Evolutionary conservation across 805 yeast genomes (phyloP).

Genomic region (Pichia heedii): DNA sequence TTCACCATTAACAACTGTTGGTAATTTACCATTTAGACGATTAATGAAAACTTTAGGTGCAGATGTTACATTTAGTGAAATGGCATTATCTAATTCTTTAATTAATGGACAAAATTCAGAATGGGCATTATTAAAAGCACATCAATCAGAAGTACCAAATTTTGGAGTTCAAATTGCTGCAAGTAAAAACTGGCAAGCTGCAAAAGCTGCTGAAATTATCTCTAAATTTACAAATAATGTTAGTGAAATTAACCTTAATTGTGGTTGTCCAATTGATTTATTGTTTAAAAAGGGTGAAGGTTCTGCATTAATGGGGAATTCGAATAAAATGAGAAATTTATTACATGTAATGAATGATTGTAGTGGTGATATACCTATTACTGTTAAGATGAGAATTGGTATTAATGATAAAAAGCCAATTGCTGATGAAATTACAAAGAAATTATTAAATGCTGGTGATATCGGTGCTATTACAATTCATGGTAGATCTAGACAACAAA

Average conservation of each 20-base stretch:
- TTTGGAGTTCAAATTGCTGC: constrained; percentile 94
- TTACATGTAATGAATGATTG: constrained; percentile 82
- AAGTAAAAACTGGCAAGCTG: constrained; percentile 86
- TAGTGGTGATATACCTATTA: constrained; percentile 84
- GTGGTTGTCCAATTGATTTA: constrained; percentile 97
- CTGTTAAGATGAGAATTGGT: constrained; percentile 90
- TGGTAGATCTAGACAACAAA: constrained; percentile 93
- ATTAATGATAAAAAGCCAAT: constrained; percentile 75
- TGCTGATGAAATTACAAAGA: constrained; percentile 68
- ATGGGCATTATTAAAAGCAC: constrained; percentile 96
- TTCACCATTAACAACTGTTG: constrained; percentile 95
- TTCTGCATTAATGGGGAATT: constrained; percentile 83
- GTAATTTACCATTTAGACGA: constrained; percentile 91
- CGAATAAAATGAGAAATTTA: constrained; percentile 69
- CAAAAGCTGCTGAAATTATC: constrained; percentile 82
- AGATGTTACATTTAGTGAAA: constrained; percentile 88
- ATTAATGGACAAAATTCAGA: constrained; percentile 88
- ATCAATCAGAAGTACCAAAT: constrained; percentile 69
- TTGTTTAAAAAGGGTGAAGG: constrained; percentile 95
- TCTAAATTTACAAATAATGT: constrained; percentile 41
- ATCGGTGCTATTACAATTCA: constrained; percentile 89
- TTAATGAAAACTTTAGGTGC: constrained; percentile 87
- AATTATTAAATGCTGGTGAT: constrained; percentile 55
- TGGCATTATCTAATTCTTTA: constrained; percentile 84
- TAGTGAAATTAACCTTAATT: constrained; percentile 80